Conservation (phyloP, 129 eudicot genomes). For the Tanacetum coccineum region DNA sequence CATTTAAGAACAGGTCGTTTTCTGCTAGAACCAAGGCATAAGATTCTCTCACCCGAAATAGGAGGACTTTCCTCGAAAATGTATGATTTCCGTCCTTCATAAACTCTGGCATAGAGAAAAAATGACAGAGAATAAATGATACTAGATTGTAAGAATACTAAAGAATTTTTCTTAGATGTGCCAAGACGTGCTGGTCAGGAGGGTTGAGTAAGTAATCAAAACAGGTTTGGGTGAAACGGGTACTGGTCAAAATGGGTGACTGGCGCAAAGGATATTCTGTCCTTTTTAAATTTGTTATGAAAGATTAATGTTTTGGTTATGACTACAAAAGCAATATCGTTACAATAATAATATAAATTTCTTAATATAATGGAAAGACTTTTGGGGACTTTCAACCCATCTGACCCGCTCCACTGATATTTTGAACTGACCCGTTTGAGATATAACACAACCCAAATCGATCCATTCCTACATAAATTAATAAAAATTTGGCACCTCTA, state of each 20-base stretch:
- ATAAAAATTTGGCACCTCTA: background rate
- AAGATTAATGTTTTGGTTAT: too few relatives aligned
- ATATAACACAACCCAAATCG: background rate
- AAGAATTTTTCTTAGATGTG: too few relatives aligned
- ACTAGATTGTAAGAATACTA: background rate
- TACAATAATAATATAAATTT: too few relatives aligned
- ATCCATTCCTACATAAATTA: background rate
- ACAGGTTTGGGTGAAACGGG: too few relatives aligned
- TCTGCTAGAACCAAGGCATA: constrained; percentile 82
- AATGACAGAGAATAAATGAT: background rate
- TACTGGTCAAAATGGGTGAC: too few relatives aligned
- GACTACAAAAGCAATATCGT: too few relatives aligned
- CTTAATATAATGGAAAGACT: too few relatives aligned
- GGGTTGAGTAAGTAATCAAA: too few relatives aligned
- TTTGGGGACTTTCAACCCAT: background rate
- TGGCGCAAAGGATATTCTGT: too few relatives aligned
- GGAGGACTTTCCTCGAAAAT: constrained; percentile 39
- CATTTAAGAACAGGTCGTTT: constrained; percentile 88
- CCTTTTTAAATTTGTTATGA: too few relatives aligned
- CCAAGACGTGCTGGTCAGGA: too few relatives aligned
- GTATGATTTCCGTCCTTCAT: constrained; percentile 71
- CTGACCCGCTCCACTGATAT: background rate
- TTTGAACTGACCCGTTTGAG: background rate
- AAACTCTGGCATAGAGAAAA: constrained; percentile 46
- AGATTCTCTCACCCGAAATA: constrained; percentile 45